Evolutionary conservation across 768 basidiomycete species (phyloP).

Genomic region (Favolaschia claudopus): DNA sequence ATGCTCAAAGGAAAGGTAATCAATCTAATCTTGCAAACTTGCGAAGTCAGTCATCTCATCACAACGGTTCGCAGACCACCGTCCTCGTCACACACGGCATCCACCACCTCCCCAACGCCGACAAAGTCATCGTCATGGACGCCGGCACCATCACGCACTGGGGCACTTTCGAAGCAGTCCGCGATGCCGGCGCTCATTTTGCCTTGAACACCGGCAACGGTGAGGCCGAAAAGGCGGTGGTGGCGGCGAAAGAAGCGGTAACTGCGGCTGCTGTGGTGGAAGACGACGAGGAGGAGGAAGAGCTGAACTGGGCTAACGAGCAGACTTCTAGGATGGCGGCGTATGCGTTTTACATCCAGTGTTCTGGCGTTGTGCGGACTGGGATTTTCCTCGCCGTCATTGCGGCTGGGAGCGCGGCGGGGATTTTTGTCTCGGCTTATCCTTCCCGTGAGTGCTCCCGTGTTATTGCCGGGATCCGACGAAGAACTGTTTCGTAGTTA

Average conservation of each 20-base stretch:
- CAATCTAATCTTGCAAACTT: no score
- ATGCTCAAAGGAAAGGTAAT: conserved; percentile 17
- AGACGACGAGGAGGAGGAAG: conserved; percentile 8
- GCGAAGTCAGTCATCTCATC: not conserved
- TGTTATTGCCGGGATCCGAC: not conserved
- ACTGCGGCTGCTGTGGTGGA: not conserved
- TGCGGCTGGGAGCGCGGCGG: not conserved
- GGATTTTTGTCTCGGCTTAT: conserved; percentile 7
- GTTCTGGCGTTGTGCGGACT: not conserved
- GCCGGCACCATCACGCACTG: conserved; percentile 6
- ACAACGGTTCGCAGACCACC: conserved; percentile 14
- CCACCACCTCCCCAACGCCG: conserved; percentile 19
- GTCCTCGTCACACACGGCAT: conserved; percentile 21
- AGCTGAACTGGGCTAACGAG: not conserved
- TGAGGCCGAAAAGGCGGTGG: not conserved
- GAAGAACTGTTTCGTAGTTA: not conserved
- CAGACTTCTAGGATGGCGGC: not conserved
- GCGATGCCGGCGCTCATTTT: not conserved
- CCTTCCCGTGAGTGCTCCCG: conserved; percentile 6
- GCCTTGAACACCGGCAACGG: not conserved
- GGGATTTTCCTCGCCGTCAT: conserved; percentile 1
- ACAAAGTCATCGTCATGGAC: conserved; percentile 16
- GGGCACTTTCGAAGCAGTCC: conserved; percentile 16
- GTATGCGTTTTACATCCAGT: not conserved
- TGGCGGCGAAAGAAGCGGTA: not conserved